Percentiles rank a stretch among this genome's conserved stretches.
phyloP scores from a whole-genome alignment of 1,284 basidiomycete species.

The Chondrostereum purpureum region DNA sequence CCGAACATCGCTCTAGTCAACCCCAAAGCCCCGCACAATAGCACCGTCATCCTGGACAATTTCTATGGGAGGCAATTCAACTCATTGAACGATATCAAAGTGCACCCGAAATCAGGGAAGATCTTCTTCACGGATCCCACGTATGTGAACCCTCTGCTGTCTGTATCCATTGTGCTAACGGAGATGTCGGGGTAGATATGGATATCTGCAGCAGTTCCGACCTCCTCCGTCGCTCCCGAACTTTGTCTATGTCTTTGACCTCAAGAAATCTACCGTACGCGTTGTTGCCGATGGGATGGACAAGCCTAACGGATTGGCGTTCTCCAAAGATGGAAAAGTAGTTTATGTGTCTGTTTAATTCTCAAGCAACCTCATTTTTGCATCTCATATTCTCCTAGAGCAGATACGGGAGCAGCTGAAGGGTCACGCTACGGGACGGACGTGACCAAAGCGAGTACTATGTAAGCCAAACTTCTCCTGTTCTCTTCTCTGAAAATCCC shows the following conservation, averaged over 20 bases:
- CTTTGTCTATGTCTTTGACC: constrained; percentile 71
- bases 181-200: too few relatives aligned
- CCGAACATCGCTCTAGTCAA: constrained; percentile 63
- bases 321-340: constrained; percentile 56
- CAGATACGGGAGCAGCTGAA: constrained; percentile 41
- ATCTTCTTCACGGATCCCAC: constrained; percentile 68
- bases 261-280: constrained; percentile 51
- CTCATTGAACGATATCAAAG: constrained; percentile 72
- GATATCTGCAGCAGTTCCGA: constrained; percentile 60
- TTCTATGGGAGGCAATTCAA: constrained; percentile 77
- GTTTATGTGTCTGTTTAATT: constrained; percentile 63
- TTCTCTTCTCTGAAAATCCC: not conserved
- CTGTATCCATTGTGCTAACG: too few relatives aligned
- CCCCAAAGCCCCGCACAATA: constrained; percentile 53
- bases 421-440: constrained; percentile 42
- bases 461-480: constrained; percentile 37
- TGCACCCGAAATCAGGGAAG: constrained; percentile 54
- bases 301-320: constrained; percentile 61
- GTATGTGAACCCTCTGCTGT: too few relatives aligned
- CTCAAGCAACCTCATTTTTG: constrained; percentile 12
- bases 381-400: constrained; percentile 26
- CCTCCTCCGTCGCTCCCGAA: constrained; percentile 56
- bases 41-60: constrained; percentile 62
- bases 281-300: constrained; percentile 69
- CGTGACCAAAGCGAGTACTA: constrained; percentile 58